Percentiles rank a stretch among this genome's conserved stretches.
Evolutionary conservation across 441 rosid species (phyloP).

Genomic region (Pelargonium citronellum): DNA sequence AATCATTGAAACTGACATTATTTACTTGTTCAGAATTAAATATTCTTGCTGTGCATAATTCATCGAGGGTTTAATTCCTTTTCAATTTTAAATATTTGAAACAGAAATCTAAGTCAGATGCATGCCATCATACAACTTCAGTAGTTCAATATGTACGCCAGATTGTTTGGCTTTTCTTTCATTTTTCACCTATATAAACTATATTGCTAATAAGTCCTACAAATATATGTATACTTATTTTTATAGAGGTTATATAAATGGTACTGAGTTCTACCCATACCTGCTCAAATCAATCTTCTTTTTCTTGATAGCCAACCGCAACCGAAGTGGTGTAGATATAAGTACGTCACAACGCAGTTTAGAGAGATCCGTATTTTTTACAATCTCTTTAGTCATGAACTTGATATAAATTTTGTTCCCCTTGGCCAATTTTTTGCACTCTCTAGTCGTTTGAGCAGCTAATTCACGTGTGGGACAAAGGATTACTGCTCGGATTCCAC

Average conservation of each 20-base stretch:
- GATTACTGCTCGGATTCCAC: conserved; percentile 70
- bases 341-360: conserved; percentile 72
- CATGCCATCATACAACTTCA: not conserved
- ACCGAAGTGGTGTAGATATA: conserved; percentile 74
- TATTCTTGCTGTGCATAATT: not conserved
- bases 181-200: too few species aligned
- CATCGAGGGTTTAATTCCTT: not conserved
- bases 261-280: conserved; percentile 29
- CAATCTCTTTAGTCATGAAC: conserved; percentile 70
- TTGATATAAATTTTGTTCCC: conserved; percentile 63
- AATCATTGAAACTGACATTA: not conserved
- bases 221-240: too few species aligned
- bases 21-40: not conserved
- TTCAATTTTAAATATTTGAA: not conserved
- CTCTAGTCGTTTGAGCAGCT: conserved; percentile 82
- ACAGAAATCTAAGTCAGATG: not conserved
- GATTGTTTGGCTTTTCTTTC: too few species aligned
- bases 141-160: too few species aligned
- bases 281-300: conserved; percentile 76
- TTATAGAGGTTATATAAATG: too few species aligned
- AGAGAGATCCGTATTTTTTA: conserved; percentile 50
- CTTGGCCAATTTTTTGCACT: conserved; percentile 73
- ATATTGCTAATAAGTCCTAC: too few species aligned
- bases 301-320: conserved; percentile 54
- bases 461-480: conserved; percentile 82